A percentile compares a stretch with the other conserved stretches of the same genome.
These are phyloP conservation scores for Guyanaporus albipodus DNA, from an alignment of 768 basidiomycete genomes.

Conservation along the genomic window DNA sequence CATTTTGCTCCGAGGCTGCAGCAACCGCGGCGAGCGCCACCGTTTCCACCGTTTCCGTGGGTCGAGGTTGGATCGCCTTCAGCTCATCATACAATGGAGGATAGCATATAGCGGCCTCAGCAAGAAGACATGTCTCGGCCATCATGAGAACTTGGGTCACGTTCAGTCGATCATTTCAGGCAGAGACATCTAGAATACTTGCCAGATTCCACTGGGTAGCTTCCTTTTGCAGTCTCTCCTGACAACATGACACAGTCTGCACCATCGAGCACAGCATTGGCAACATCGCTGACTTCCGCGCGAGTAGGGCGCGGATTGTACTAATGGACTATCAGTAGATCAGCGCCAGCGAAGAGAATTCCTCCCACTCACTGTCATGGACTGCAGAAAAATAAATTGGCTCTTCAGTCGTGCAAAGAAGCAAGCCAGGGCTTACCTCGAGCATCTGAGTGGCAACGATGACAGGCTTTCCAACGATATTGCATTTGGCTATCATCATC, in stretches of 20 bases:
- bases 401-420: neutral
- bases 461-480: conserved; percentile 95
- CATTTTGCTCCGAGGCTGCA: conserved; percentile 91
- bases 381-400: conserved; percentile 42
- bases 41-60: conserved; percentile 93
- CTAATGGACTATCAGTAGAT: conserved; percentile 37
- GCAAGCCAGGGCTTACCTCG: conserved; percentile 52
- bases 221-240: conserved; percentile 97
- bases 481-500: conserved; percentile 99
- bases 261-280: conserved; percentile 98
- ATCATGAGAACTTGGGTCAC: conserved; percentile 83
- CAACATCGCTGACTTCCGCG: conserved; percentile 98
- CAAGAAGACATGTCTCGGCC: conserved; percentile 98
- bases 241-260: conserved; percentile 99
- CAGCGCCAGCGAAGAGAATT: neutral
- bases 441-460: conserved; percentile 99
- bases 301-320: conserved; percentile 99
- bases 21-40: conserved; percentile 95
- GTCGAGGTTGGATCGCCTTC: conserved; percentile 70
- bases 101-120: conserved; percentile 94
- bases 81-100: conserved; percentile 92
- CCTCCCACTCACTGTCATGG: conserved; percentile 81
- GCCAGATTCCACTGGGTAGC: conserved; percentile 95
- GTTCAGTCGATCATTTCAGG: conserved; percentile 5
- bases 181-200: conserved; percentile 21